A percentile compares a stretch with the other conserved stretches of the same genome.
Conservation (phyloP, 352 stramenopile genomes). For the Halophytophthora batemanensis region DNA sequence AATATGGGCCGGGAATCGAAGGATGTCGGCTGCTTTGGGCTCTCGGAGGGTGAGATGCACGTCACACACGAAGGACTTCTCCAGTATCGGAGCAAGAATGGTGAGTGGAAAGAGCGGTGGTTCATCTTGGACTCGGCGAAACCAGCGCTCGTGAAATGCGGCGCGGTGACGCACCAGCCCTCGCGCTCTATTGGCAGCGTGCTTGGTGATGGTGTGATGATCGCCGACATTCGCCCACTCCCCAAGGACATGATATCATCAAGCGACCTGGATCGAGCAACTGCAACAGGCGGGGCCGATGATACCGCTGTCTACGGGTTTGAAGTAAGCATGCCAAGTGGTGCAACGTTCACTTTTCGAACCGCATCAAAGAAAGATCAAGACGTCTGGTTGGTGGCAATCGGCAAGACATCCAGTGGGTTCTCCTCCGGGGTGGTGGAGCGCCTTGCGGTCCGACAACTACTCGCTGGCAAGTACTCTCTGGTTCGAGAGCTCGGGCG, state of each 20-base stretch:
- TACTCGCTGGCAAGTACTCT: slow-evolving; percentile 64
- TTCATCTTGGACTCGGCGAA: slow-evolving; percentile 54
- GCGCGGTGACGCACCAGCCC: slow-evolving; percentile 22
- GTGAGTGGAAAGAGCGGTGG: slow-evolving; percentile 63
- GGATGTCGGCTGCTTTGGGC: slow-evolving; percentile 26
- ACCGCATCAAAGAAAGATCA: slow-evolving; percentile 43
- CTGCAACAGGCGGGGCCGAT: background rate
- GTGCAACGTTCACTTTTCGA: slow-evolving; percentile 34
- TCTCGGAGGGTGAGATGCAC: slow-evolving; percentile 6
- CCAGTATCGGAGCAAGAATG: slow-evolving; percentile 44
- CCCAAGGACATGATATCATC: slow-evolving; percentile 7
- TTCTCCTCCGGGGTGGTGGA: slow-evolving; percentile 48
- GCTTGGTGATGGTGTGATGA: slow-evolving; percentile 32
- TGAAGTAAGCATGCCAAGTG: slow-evolving; percentile 28
- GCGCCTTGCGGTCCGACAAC: slow-evolving; percentile 45
- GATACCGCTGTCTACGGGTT: slow-evolving; percentile 14
- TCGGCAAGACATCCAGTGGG: slow-evolving; percentile 39
- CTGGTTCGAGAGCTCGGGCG: slow-evolving; percentile 72
- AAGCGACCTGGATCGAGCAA: slow-evolving; percentile 1
- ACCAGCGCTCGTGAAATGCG: slow-evolving; percentile 50
- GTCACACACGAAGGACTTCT: slow-evolving; percentile 47
- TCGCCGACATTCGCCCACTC: slow-evolving; percentile 26
- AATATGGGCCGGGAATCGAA: slow-evolving; percentile 12
- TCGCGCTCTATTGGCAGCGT: slow-evolving; percentile 28
- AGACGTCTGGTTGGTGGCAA: slow-evolving; percentile 37